Evolutionary conservation across 2,329 filamentous ascomycete species (phyloP), one percentile per base, ranked within the genome.

Genomic region (Seiridium unicorne): DNA sequence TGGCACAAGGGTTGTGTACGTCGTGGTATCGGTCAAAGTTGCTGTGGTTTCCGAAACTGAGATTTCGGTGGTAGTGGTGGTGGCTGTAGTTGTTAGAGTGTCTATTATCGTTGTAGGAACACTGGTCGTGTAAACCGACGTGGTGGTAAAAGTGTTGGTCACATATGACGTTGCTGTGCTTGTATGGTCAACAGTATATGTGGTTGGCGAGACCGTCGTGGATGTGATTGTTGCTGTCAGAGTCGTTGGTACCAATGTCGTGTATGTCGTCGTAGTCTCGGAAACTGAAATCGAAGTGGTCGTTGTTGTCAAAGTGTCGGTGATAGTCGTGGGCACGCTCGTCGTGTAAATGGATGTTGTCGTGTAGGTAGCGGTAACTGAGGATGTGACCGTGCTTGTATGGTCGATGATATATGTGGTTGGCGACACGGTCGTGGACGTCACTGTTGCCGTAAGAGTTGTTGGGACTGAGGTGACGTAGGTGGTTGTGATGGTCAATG

Each of bases 121-220:
- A 5, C 62, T 38, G 5, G 64, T 65, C 3, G 66, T 69, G 26
- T 66, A 66, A 57, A 64, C 69, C 8, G 65, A 63, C 26, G 61
- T 64, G 5, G 38, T 44, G 3, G 51, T 40, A n/a, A 34, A 6
- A n/a, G 48, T 59, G 31, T 40, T 18, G 13, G 57, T 58, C 18
- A 35, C 48, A 9, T 38, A 47, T 11, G 38, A 18, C 26, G n/a
- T 47, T 26, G 13, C 40, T 34, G 57, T 59, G 38, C 32, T 55
- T 5, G 55, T 61, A 13, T 18, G 11, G 13, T 26, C 32, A 26
- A 46, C 46, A 26, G 35, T 58, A 5, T 42, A n/a, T 13, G 60
- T 55, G 1, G 58, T 60, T 26, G 59, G 56, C 8, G 32, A 26
- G 5, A 47, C 48, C 2, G 49, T 55, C 34, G 59, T 54, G 10